Evolutionary conservation across 768 basidiomycete species (phyloP).

Genomic region (Pulveroboletus ravenelii): DNA sequence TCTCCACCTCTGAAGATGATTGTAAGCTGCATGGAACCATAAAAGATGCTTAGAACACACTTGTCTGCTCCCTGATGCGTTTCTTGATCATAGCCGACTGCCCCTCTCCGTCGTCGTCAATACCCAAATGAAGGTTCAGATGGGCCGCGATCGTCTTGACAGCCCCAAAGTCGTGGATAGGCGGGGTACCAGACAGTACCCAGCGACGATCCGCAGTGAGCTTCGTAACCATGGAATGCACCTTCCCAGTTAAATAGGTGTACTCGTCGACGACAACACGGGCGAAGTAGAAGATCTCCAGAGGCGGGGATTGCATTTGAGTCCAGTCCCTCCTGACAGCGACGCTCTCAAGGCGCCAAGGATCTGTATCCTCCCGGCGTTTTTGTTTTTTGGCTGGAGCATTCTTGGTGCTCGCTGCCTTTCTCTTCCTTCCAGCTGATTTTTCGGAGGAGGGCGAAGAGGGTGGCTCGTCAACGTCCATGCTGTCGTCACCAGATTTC

Average conservation of each 20-base stretch:
- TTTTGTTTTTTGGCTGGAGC: conserved; percentile 52
- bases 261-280: conserved; percentile 92
- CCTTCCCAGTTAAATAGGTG: conserved; percentile 81
- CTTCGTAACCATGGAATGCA: conserved; percentile 72
- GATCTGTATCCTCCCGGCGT: conserved; percentile 59
- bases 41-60: conserved; percentile 36
- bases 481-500: conserved; percentile 40
- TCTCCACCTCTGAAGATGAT: conserved; percentile 62
- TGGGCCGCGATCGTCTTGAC: conserved; percentile 89
- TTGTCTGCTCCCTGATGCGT: conserved; percentile 78
- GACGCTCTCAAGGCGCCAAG: conserved; percentile 67
- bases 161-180: conserved; percentile 84
- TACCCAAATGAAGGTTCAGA: conserved; percentile 84
- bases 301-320: conserved; percentile 73
- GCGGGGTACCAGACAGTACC: conserved; percentile 97
- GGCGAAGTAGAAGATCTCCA: conserved; percentile 91
- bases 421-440: conserved; percentile 43
- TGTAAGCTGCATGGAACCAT: conserved; percentile 15
- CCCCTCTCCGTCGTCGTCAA: conserved; percentile 84
- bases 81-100: conserved; percentile 73
- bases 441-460: conserved; percentile 33
- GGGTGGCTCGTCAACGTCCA: conserved; percentile 54
- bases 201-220: conserved; percentile 78
- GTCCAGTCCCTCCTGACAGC: conserved; percentile 70
- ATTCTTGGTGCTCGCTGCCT: conserved; percentile 31